Base-by-base conservation (phyloP, 805 yeast species). In the Lachancea waltii region DNA sequence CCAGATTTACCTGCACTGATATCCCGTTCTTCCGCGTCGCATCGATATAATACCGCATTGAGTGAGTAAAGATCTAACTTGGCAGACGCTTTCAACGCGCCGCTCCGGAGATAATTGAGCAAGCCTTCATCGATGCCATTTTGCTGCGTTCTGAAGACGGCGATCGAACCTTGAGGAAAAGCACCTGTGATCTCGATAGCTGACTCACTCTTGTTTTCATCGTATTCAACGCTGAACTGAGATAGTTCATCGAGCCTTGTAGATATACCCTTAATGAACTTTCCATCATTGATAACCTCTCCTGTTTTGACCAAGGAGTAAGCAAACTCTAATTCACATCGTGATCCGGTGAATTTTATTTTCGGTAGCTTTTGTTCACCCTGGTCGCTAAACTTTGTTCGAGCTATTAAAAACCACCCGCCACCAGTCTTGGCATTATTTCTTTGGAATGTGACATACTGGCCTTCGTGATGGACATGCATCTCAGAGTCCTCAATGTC, bases 381-480 rank as follows among this genome's bases (percentile, higher is more conserved):
- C 20, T 65, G 75, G 19, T 54, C 49, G 14, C 49, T 41, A 49
- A 92, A 92, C 54, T 85, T 86, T 2, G 92, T 77, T 55, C 96
- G 75, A 0, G 96, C 95, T 51, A 90, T 73, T 50, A 92, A 67
- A 50, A 84, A 86, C 76, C 83, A 85, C 2, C 98, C 98, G 42
- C 73, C 72, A 2, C 97, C 97, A 2, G 86, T 78, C 46, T 77
- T 73, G 0, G 94, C 81, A 56, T 85, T 85, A 19, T 79, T 73
- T 49, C 97, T 69, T 59, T 90, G 97, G 38, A 90, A 78, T 0
- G 97, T 89, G 42, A 90, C 85, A 58, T 72, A 90, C 58, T 89
- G 95, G 10, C 85, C 95, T 46, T 87, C 95, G 53, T 85, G 96
- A 55, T 90, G 97, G 28, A 90, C 84, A 58, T 85, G 90, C 83